phyloP scores from a whole-genome alignment of 1,284 basidiomycete genomes.

The Tilletiaria anomala region DNA sequence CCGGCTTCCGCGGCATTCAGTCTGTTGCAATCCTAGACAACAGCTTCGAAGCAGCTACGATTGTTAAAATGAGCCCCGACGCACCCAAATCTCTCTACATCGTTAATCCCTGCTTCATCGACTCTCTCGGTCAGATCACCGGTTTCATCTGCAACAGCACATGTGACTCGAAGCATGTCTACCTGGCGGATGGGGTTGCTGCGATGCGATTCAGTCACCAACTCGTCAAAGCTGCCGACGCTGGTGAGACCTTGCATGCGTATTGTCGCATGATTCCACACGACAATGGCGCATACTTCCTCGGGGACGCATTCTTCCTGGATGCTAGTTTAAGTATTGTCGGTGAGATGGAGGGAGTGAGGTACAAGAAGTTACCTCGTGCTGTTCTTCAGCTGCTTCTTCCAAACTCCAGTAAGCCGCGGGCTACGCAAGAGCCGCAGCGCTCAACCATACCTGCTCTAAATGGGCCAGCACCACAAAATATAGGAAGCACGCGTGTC shows the following conservation, averaged over 20 bases:
- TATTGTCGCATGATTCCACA: slow-evolving; percentile 3
- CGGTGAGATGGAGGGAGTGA: neutral
- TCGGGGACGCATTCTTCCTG: neutral
- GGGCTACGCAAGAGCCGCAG: neutral
- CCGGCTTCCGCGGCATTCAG: slow-evolving; percentile 1
- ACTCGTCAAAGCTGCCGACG: neutral
- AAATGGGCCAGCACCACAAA: too few relatives aligned
- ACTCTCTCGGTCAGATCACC: slow-evolving; percentile 3
- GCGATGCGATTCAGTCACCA: slow-evolving; percentile 1
- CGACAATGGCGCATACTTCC: neutral
- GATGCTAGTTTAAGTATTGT: neutral
- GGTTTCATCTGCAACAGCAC: slow-evolving; percentile 3
- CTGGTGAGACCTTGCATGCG: neutral
- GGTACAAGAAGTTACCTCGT: neutral
- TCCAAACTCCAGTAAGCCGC: neutral
- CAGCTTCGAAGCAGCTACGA: slow-evolving; percentile 1
- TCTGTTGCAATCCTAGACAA: neutral
- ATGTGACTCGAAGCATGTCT: neutral
- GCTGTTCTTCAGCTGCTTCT: neutral
- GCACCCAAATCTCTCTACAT: neutral
- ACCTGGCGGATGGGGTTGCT: slow-evolving; percentile 1
- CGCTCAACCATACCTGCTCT: neutral
- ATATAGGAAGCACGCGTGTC: too few relatives aligned
- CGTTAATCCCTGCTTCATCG: slow-evolving; percentile 2
- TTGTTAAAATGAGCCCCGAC: neutral